phyloP scores from a whole-genome alignment of 2,329 filamentous ascomycete species.

The Phialophora macrospora region DNA sequence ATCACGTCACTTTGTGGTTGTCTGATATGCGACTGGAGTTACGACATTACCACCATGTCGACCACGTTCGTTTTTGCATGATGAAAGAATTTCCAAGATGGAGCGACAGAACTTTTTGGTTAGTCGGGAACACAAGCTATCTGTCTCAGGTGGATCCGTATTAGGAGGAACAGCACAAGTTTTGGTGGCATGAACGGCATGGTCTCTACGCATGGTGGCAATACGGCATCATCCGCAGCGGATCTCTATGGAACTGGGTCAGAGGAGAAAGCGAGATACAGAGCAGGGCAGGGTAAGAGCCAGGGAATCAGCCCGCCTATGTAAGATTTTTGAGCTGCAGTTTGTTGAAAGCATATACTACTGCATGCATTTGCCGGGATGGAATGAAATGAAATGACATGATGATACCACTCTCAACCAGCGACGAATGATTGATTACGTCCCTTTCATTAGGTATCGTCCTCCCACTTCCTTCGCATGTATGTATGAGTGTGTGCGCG shows the following conservation, averaged over 20 bases:
- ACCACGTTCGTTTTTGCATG: background rate
- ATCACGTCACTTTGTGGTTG: slow-evolving; percentile 16
- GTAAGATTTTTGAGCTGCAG: slow-evolving; percentile 9
- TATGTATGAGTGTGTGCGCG: background rate
- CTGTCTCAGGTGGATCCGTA: background rate
- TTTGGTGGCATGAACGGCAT: background rate
- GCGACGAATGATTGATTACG: background rate
- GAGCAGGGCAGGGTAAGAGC: background rate
- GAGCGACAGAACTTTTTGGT: slow-evolving; percentile 6
- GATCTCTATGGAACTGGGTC: background rate
- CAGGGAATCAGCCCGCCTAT: background rate
- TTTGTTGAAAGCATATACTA: slow-evolving; percentile 9
- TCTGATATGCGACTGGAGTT: slow-evolving; percentile 19
- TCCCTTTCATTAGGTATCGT: background rate
- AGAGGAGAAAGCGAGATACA: background rate
- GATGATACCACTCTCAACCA: background rate
- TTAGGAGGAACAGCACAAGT: background rate
- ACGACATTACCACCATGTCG: slow-evolving; percentile 17
- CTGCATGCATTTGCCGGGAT: slow-evolving; percentile 5
- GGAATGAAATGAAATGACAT: slow-evolving; percentile 15
- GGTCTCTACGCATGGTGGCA: background rate
- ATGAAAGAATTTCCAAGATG: background rate
- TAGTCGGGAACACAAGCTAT: background rate
- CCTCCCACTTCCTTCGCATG: background rate
- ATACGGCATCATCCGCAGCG: background rate